Base-by-base conservation (phyloP, 2,329 filamentous ascomycete species). In the Mycogone perniciosa region DNA sequence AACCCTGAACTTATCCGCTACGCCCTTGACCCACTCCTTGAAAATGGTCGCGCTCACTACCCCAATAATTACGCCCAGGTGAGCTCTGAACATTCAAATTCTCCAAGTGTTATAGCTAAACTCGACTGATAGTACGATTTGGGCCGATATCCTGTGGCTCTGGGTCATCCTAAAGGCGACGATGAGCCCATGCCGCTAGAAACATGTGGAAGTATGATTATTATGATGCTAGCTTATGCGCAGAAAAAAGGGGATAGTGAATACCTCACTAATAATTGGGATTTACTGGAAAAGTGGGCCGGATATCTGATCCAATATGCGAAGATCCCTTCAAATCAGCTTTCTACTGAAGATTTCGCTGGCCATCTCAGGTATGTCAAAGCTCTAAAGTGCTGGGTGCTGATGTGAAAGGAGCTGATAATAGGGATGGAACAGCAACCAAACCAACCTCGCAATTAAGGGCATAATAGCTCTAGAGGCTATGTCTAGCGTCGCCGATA, bases 261-360 rank as follows among this genome's bases (percentile, higher is more conserved):
- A 4, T 84, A 79, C 59, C 75, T 93, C 35, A 68, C 72, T 20
- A 73, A 79, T 37, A 88, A 88, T 62, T 93, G 90, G 68, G 66
- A 73, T 2, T 74, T 91, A 30, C 84, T 89, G 69, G 83, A 82
- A 56, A 84, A 89, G 61, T 93, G 88, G 88, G 89, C 87, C 0
- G 74, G 79, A 6, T 93, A 89, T 63, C 73, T 93, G 26, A 80
- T 91, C n/a, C 76, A 88, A 31, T 87, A 84, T 62, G 80, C 85
- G 27, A 72, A 92, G 40, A 81, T 88, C 52, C 88, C 88, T 3
- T 80, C 82, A 3, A 82, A 88, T 56, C 88, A 92, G 67, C 72
- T 93, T 11, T 89, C 84, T 20, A 93, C 88, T 1, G 88, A 93
- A 61, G 88, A 93, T 62, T 93, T 92, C 64, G 88, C 88, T 2